Percentiles rank a stretch among this genome's conserved stretches.
Conservation (phyloP, 768 basidiomycete genomes). For the Podaxis sp. region DNA sequence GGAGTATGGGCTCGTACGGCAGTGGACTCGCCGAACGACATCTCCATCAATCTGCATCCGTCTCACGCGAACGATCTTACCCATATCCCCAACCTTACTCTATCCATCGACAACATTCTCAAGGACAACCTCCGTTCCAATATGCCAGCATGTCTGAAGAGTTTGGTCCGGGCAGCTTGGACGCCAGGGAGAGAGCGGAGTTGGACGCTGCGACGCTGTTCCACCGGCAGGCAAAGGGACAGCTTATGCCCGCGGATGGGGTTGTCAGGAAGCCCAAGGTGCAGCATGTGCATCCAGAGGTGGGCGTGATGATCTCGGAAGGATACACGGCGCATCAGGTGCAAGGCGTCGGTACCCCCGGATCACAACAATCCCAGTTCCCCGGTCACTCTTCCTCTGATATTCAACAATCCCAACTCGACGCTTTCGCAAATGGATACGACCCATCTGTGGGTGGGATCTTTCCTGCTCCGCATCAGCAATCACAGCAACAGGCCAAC, state of each 20-base stretch:
- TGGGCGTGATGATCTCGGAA: constrained; percentile 30
- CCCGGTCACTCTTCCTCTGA: neutral
- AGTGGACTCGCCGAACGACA: constrained; percentile 7
- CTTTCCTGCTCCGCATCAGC: neutral
- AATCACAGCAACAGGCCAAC: neutral
- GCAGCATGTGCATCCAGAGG: constrained; percentile 27
- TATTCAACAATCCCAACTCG: neutral
- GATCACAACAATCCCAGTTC: constrained; percentile 15
- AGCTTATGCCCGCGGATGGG: constrained; percentile 38
- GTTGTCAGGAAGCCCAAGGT: constrained; percentile 29
- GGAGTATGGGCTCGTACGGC: constrained; percentile 17
- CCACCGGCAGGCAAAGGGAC: constrained; percentile 56
- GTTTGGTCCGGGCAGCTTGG: constrained; percentile 24
- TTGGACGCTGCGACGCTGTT: constrained; percentile 69
- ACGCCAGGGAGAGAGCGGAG: constrained; percentile 22
- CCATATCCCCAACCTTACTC: constrained; percentile 10
- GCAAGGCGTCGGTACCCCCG: neutral
- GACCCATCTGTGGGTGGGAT: neutral
- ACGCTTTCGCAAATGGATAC: neutral
- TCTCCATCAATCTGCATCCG: constrained; percentile 6
- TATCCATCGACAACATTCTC: constrained; percentile 16
- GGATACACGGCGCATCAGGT: constrained; percentile 21
- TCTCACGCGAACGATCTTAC: constrained; percentile 10
- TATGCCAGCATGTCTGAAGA: constrained; percentile 29
- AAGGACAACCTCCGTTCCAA: constrained; percentile 15